Base-by-base conservation (phyloP, 768 basidiomycete species). In the Hysterangium stoloniferum region DNA sequence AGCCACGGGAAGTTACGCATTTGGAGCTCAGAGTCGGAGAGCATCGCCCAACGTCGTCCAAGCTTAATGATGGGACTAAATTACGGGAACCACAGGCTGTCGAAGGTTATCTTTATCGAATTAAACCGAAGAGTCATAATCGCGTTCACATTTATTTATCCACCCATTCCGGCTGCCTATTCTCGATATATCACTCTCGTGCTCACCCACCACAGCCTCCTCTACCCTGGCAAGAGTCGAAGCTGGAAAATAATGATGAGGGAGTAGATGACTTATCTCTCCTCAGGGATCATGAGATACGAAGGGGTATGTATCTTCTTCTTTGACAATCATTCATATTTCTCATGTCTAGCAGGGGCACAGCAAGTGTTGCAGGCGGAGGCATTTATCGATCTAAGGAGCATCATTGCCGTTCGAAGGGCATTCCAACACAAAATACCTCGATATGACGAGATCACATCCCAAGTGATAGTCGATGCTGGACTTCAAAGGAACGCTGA, bases 21-120 rank as follows among this genome's bases (percentile, higher is more conserved):
- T 77, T 86, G 13, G 90, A 96, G 61, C 66, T 96, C 37, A 80
- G 89, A 4, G 67, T 85, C 1, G 82, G 79, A 5, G 74, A 81
- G 45, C 94, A 97, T 63, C 24, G 48, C 62, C 6, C 62, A 59
- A 15, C 19, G 64, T 70, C 19, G 6, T 52, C 68, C 69, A 61
- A 69, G 7, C 64, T 66, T 59, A 67, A 69, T 41, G 70, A 77
- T 44, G 74, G 73, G 8, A 71, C 64, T 13, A 67, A 63, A 32
- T 60, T 93, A 15, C 65, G 76, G 29, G 89, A 94, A 58, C 94
- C 94, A 1, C 80, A 83, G 0, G 76, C 79, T 0, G 70, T 95
- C 41, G 94, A 97, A 66, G 94, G 94, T 2, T 96, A 87, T 65
- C 68, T 94, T 36, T 77, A 86, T 53, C 81, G 82, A 41, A 73